Conservation (phyloP, 495 filamentous ascomycete genomes). For the Bacidia rubella region DNA sequence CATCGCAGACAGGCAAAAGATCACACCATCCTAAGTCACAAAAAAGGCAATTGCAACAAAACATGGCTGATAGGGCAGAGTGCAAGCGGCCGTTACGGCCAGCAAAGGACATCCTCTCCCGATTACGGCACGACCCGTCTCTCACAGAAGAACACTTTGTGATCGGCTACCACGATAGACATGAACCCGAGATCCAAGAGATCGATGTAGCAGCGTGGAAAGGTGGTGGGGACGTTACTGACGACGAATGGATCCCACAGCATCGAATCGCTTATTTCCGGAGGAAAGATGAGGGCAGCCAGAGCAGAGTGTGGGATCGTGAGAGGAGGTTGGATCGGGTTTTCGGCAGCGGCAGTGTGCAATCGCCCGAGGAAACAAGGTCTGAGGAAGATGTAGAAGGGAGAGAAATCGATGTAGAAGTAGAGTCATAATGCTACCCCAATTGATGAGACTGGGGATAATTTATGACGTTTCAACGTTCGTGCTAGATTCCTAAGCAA, state of each 20-base stretch:
- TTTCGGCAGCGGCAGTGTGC: constrained; percentile 41
- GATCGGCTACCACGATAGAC: constrained; percentile 66
- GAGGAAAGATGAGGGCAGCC: constrained; percentile 29
- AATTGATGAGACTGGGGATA: too few relatives aligned
- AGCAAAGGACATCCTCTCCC: constrained; percentile 49
- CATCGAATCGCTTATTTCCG: constrained; percentile 66
- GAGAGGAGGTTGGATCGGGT: constrained; percentile 39
- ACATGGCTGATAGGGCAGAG: too few relatives aligned
- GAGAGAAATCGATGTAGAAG: not conserved
- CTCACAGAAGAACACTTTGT: constrained; percentile 51
- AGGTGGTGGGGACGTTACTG: constrained; percentile 59
- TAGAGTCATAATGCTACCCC: not conserved
- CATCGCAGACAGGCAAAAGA: constrained; percentile 1
- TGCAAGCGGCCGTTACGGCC: constrained; percentile 15
- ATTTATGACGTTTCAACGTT: too few relatives aligned
- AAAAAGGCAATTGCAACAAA: constrained; percentile 11
- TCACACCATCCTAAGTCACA: too few relatives aligned
- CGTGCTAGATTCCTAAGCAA: too few relatives aligned
- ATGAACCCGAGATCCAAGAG: constrained; percentile 34
- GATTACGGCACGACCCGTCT: constrained; percentile 55
- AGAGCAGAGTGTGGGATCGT: constrained; percentile 43
- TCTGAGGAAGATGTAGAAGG: not conserved
- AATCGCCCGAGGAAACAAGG: not conserved
- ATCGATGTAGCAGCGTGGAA: constrained; percentile 53
- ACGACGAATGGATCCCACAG: constrained; percentile 76